These are phyloP conservation scores for Harringtonia lauricola DNA, from an alignment of 2,329 filamentous ascomycete genomes.

Conservation along the genomic window DNA sequence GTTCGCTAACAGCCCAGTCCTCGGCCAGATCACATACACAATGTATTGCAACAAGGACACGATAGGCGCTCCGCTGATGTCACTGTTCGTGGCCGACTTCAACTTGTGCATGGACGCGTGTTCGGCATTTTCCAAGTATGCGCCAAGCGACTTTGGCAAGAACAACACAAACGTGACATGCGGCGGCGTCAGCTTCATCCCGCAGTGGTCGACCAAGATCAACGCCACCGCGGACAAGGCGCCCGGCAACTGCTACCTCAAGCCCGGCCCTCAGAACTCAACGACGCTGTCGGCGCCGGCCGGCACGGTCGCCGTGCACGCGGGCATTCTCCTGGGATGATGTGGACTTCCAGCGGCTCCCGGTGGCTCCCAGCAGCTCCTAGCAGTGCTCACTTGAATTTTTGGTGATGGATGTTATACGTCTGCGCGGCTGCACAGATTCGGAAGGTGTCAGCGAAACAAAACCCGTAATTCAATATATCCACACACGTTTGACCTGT, in stretches of 20 bases:
- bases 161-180: constrained; percentile 23
- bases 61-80: constrained; percentile 23
- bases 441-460: no score
- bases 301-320: constrained; percentile 24
- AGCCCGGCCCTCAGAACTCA: constrained; percentile 24
- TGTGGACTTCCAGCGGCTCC: no score
- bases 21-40: constrained; percentile 23
- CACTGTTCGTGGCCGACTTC: constrained; percentile 31
- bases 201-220: constrained; percentile 28
- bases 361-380: no score
- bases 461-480: no score
- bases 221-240: constrained; percentile 21
- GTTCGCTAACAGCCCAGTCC: constrained; percentile 21
- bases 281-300: constrained; percentile 18
- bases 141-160: constrained; percentile 8
- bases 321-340: constrained; percentile 18
- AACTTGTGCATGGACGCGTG: constrained; percentile 36
- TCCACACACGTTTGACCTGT: no score
- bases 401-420: no score
- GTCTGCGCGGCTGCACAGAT: no score
- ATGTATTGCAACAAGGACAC: constrained; percentile 33
- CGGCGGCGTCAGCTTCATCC: constrained; percentile 28
- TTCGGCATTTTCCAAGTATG: constrained; percentile 25
- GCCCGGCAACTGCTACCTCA: constrained; percentile 34
- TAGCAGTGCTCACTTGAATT: no score